These are phyloP conservation scores for Backusella luteola DNA, from an alignment of 192 early-diverging fungal genomes.

Conservation along the genomic window DNA sequence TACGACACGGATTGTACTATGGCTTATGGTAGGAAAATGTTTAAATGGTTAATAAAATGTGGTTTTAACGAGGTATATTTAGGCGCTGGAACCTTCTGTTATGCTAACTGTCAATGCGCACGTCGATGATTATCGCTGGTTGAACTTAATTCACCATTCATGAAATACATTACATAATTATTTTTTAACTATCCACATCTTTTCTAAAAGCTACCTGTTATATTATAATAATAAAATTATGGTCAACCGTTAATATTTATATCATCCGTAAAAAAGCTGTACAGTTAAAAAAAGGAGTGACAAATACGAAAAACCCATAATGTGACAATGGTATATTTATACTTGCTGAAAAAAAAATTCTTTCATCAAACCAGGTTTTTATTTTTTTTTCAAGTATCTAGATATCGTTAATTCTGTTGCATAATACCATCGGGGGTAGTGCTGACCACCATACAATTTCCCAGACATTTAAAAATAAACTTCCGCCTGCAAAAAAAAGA, in stretches of 20 bases:
- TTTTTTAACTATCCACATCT: background rate
- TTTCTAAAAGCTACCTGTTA: background rate
- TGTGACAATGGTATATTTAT: no score
- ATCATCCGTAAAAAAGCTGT: background rate
- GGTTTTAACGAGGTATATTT: background rate
- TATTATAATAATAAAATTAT: background rate
- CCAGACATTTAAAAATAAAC: no score
- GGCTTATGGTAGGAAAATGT: background rate
- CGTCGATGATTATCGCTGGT: background rate
- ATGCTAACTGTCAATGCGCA: slow-evolving; percentile 1
- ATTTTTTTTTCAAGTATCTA: no score
- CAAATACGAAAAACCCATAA: background rate
- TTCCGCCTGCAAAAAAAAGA: no score
- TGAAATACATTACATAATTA: background rate
- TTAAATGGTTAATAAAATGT: background rate
- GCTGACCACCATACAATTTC: no score
- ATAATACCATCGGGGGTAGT: no score
- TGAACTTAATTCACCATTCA: background rate
- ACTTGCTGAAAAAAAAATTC: no score
- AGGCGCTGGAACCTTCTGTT: background rate
- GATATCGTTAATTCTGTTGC: no score
- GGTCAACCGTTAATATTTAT: background rate
- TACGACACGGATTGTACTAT: background rate
- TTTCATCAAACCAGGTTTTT: no score
- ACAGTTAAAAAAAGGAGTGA: background rate